These are phyloP conservation scores for Chlorencoelia australis DNA, from an alignment of 2,329 filamentous ascomycete species.

Conservation along the genomic window DNA sequence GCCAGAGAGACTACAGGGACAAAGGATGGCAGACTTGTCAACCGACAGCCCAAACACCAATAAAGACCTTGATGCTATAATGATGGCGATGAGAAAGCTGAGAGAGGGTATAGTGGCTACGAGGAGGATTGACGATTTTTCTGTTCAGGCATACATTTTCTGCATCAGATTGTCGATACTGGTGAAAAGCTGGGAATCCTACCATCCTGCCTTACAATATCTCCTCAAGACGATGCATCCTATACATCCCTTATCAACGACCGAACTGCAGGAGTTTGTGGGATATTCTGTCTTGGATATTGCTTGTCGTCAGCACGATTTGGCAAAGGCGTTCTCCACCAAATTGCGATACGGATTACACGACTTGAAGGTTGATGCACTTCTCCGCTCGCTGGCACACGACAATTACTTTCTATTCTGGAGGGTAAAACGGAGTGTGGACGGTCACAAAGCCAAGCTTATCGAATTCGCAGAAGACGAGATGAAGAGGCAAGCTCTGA, in stretches of 20 bases:
- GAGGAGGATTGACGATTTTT: slow-evolving; percentile 67
- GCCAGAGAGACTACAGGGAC: slow-evolving; percentile 17
- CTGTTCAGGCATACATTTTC: slow-evolving; percentile 85
- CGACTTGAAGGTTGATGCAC: slow-evolving; percentile 58
- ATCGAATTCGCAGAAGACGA: slow-evolving; percentile 72
- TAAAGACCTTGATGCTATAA: slow-evolving; percentile 35
- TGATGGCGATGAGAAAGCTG: slow-evolving; percentile 82
- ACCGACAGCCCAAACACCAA: slow-evolving; percentile 7
- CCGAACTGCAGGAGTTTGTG: slow-evolving; percentile 70
- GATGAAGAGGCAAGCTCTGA: slow-evolving; percentile 68
- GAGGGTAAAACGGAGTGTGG: slow-evolving; percentile 58
- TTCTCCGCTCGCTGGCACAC: slow-evolving; percentile 61
- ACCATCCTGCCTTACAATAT: slow-evolving; percentile 76
- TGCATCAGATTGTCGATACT: slow-evolving; percentile 77
- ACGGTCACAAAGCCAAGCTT: slow-evolving; percentile 69
- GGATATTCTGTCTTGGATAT: slow-evolving; percentile 79
- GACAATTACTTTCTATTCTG: slow-evolving; percentile 80
- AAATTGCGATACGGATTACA: slow-evolving; percentile 49
- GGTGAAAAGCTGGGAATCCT: slow-evolving; percentile 74
- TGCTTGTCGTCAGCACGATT: slow-evolving; percentile 70
- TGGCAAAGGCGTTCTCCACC: slow-evolving; percentile 62
- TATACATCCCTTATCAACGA: slow-evolving; percentile 53
- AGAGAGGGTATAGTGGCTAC: slow-evolving; percentile 81
- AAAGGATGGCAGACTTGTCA: slow-evolving; percentile 6
- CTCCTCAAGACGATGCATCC: slow-evolving; percentile 65